Conservation (phyloP, 257 asterid species). For the Craterostigma plantagineum region DNA sequence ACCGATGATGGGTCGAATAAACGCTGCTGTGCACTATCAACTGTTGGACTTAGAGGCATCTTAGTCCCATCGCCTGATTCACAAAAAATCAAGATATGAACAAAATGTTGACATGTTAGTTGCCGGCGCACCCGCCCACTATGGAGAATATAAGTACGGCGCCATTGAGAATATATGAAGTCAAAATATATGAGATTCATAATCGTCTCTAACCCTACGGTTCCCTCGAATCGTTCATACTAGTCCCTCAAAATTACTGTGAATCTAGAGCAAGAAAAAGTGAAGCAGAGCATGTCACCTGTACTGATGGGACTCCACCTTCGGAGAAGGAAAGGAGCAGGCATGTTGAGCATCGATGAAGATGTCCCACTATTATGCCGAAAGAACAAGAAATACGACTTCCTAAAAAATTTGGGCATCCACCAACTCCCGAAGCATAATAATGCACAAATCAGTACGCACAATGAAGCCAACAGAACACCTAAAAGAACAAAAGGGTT, state of each 20-base stretch:
- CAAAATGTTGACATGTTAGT: too few species aligned
- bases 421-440: slow-evolving; percentile 41
- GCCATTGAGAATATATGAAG: too few species aligned
- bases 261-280: not conserved
- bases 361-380: slow-evolving; percentile 38
- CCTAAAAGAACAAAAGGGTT: slow-evolving; percentile 30
- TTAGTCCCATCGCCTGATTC: slow-evolving; percentile 61
- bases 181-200: too few species aligned
- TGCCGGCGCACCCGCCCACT: too few species aligned
- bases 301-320: slow-evolving; percentile 85
- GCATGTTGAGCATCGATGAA: slow-evolving; percentile 44
- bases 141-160: too few species aligned
- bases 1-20: slow-evolving; percentile 32
- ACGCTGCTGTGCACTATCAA: slow-evolving; percentile 33
- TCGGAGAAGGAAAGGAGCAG: slow-evolving; percentile 58
- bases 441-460: slow-evolving; percentile 37
- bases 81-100: slow-evolving; percentile 1
- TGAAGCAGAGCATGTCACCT: slow-evolving; percentile 20
- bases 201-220: too few species aligned
- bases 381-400: slow-evolving; percentile 57
- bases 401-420: slow-evolving; percentile 34
- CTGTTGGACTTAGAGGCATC: slow-evolving; percentile 87
- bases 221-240: too few species aligned
- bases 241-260: not conserved
- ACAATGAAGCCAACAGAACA: slow-evolving; percentile 42